Base-by-base conservation (phyloP, 495 filamentous ascomycete species). In the Hypoxylon intermedium region DNA sequence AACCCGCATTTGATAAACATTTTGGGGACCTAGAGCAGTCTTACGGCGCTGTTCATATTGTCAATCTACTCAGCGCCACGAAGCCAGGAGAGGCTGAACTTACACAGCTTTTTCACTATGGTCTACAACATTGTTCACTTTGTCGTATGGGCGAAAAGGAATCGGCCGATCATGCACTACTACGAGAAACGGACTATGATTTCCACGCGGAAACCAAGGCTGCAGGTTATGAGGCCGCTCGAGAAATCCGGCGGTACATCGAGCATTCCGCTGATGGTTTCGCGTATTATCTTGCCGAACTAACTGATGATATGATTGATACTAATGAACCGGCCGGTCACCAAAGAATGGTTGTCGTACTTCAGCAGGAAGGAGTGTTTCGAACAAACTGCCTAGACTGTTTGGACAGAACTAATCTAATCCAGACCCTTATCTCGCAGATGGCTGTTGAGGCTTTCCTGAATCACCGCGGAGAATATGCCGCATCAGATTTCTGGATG, bases 341-440 rank as follows among this genome's bases (percentile, higher is more conserved):
- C 24, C 69, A 62, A 44, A 78, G 82, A 52, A 85, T 85, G 28
- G 81, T 86, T 9, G 86, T 92, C 12, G 82, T 96, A 19, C 74
- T 96, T 13, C 91, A 96, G 65, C 94, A 98, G 72, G 90, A 95
- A 63, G 94, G 94, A 9, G 83, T 98, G 12, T 98, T 98, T 68
- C 84, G 94, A 44, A 97, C 92, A 0, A 98, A 98, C 63, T 98
- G 94, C 69, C 78, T 98, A 19, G 94, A 98, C 71, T 98, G 94
- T 71, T 81, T 98, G 19, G 94, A 98, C 71, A 85, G 94, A 44
- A 98, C 94, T 9, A 98, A 98, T 72, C 81, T 98, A 20, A 90
- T 98, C 15, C 94, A 98, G 72, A 97, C 92, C 0, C 92, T 97
- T 55, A 87, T 98, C 65, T 95, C 91, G 42, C 87, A 88, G 56